Evolutionary conservation across 2,329 filamentous ascomycete species (phyloP).

Genomic region (Hortaea sp.): DNA sequence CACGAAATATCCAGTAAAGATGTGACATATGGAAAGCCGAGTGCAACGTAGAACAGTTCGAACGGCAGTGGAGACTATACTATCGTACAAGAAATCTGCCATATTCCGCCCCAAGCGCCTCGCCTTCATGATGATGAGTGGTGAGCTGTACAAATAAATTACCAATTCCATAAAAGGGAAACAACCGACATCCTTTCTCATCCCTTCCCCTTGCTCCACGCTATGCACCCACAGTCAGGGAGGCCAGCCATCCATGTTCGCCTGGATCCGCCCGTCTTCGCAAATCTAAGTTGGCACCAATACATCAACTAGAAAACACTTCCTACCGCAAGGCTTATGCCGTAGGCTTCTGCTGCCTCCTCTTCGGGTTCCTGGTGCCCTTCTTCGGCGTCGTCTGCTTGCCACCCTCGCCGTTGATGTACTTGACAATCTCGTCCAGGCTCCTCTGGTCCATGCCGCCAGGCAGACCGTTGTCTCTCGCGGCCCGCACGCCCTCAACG

Average conservation of each 20-base stretch:
- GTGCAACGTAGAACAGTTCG: no score
- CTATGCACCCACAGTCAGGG: neutral
- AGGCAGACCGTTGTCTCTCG: constrained; percentile 1
- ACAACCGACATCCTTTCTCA: neutral
- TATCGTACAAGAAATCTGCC: no score
- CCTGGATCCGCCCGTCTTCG: neutral
- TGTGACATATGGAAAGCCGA: no score
- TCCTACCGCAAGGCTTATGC: neutral
- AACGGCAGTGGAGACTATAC: no score
- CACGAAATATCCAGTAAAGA: no score
- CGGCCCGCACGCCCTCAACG: neutral
- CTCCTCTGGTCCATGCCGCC: constrained; percentile 49
- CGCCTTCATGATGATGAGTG: neutral
- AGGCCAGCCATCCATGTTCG: neutral
- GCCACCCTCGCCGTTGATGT: constrained; percentile 65
- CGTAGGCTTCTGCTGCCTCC: constrained; percentile 11
- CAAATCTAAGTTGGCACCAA: neutral
- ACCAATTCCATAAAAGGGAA: neutral
- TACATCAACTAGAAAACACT: neutral
- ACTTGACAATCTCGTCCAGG: constrained; percentile 87
- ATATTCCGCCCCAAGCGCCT: no score
- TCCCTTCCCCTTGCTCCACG: neutral
- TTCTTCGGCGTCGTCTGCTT: constrained; percentile 32
- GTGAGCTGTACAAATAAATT: neutral
- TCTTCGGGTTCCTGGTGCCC: constrained; percentile 38